These are phyloP conservation scores for Russula griseocarnosa DNA, from an alignment of 768 basidiomycete species.

Conservation along the genomic window DNA sequence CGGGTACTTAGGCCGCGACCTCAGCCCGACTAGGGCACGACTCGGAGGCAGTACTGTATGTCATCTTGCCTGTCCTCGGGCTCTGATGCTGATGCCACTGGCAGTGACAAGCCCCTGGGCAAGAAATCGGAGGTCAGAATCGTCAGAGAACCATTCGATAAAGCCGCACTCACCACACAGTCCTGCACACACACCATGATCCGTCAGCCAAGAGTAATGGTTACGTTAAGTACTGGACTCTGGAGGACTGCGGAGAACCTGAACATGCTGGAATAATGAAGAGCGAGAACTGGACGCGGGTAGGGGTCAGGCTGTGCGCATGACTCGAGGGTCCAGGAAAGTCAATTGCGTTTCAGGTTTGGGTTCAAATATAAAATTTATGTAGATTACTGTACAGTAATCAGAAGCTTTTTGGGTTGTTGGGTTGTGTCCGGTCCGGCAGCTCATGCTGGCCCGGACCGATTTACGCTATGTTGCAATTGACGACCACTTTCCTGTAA, in stretches of 20 bases:
- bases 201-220: neutral
- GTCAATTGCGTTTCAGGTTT: neutral
- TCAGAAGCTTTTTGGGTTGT: too few species aligned
- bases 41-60: neutral
- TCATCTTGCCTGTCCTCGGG: neutral
- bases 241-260: neutral
- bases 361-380: neutral
- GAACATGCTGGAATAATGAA: neutral
- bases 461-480: too few species aligned
- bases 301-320: too few species aligned
- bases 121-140: conserved; percentile 2
- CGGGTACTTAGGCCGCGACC: neutral
- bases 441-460: too few species aligned
- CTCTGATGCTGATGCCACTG: too few species aligned
- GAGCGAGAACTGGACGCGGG: neutral
- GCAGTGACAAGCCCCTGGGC: neutral
- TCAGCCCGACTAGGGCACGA: neutral
- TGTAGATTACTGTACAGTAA: too few species aligned
- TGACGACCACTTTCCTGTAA: too few species aligned
- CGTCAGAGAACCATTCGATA: conserved; percentile 3
- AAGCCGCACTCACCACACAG: conserved; percentile 8
- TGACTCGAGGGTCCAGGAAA: too few species aligned
- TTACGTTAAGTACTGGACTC: conserved; percentile 1
- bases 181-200: too few species aligned
- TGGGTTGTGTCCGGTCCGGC: neutral